A percentile compares a stretch with the other conserved stretches of the same genome.
Conservation (phyloP, 345 rosid genomes). For the Turnera subulata region DNA sequence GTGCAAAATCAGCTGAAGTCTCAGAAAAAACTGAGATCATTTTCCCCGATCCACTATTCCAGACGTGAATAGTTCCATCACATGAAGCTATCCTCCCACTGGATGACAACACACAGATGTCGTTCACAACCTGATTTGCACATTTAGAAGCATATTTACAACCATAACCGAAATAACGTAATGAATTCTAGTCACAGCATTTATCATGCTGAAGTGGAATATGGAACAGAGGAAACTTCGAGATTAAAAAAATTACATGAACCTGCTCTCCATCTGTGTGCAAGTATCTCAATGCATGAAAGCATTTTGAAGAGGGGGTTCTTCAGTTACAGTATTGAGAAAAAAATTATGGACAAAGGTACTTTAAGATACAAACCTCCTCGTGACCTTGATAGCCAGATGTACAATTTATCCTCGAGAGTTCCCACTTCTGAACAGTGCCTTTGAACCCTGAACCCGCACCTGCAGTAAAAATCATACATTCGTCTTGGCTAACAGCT, state of each 20-base stretch:
- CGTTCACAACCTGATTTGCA: constrained; percentile 88
- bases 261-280: background rate
- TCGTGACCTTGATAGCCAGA: constrained; percentile 92
- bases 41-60: constrained; percentile 84
- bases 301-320: too few species aligned
- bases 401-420: constrained; percentile 64
- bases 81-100: constrained; percentile 89
- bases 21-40: constrained; percentile 63
- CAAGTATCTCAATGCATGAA: background rate
- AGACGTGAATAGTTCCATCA: constrained; percentile 91
- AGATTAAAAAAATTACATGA: too few species aligned
- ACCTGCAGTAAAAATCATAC: constrained; percentile 83
- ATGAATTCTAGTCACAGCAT: background rate
- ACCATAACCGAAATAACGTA: constrained; percentile 5
- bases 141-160: constrained; percentile 20
- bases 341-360: constrained; percentile 6
- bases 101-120: constrained; percentile 61
- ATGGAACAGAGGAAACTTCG: too few species aligned
- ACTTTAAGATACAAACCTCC: constrained; percentile 60
- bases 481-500: constrained; percentile 78
- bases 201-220: background rate
- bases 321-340: background rate
- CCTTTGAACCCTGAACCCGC: constrained; percentile 90
- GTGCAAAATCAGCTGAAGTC: constrained; percentile 48
- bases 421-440: constrained; percentile 90